Percentiles rank a stretch among this genome's conserved stretches.
Conservation (phyloP, 768 basidiomycete species). For the Mycena albidolilacea region DNA sequence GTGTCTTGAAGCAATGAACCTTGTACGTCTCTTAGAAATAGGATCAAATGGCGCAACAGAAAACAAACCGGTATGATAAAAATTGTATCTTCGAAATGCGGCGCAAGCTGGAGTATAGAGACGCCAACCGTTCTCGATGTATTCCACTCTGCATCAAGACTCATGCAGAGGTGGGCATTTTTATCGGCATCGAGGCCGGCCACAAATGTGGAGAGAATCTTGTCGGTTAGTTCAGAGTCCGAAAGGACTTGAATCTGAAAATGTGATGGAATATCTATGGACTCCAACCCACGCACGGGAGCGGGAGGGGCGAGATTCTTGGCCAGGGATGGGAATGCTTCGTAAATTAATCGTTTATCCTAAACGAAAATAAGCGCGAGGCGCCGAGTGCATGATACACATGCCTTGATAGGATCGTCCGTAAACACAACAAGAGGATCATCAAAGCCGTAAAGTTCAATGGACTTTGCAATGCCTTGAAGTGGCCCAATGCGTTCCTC, state of each 20-base stretch:
- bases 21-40: not conserved
- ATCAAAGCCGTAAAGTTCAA: not conserved
- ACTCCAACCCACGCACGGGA: no score
- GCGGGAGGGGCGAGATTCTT: no score
- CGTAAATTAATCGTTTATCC: not conserved
- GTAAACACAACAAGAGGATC: not conserved
- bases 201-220: not conserved
- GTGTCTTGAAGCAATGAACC: conserved; percentile 1
- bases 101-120: conserved; percentile 9
- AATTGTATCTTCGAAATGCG: not conserved
- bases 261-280: no score
- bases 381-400: not conserved
- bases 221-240: no score
- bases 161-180: not conserved
- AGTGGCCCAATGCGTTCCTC: not conserved
- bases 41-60: not conserved
- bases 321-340: not conserved
- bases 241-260: no score
- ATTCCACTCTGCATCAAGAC: conserved; percentile 16
- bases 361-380: no score
- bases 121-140: conserved; percentile 2
- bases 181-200: not conserved
- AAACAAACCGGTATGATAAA: conserved; percentile 8
- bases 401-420: not conserved
- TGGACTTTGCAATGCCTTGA: not conserved